Conservation (phyloP, 176 grass and related monocot species). For the Oryza australiensis region DNA sequence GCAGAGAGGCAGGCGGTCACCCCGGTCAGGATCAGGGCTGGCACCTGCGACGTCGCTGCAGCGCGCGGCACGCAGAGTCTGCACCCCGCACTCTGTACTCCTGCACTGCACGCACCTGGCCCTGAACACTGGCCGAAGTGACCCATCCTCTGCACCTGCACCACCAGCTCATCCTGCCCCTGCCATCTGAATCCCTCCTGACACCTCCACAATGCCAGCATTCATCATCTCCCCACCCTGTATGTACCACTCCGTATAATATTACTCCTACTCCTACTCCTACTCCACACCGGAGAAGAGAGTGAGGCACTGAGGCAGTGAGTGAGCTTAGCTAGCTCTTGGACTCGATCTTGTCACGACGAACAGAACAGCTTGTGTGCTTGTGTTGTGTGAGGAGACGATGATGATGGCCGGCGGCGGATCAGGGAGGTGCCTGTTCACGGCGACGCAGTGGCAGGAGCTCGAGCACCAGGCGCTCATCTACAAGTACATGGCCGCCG, state of each 20-base stretch:
- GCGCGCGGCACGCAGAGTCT: conserved; percentile 46
- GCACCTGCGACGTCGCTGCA: conserved; percentile 30
- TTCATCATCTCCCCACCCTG: neutral
- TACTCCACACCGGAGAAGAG: neutral
- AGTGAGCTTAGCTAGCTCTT: too few species aligned
- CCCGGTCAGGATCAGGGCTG: neutral
- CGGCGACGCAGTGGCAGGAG: conserved; percentile 91
- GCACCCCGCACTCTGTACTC: conserved; percentile 49
- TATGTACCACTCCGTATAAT: neutral
- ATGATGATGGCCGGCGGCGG: conserved; percentile 58
- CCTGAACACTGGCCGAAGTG: conserved; percentile 69
- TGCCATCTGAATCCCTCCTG: neutral
- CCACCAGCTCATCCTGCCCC: conserved; percentile 30
- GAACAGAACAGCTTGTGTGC: neutral
- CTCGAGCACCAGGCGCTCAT: conserved; percentile 94
- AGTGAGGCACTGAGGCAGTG: too few species aligned
- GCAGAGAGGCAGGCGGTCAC: conserved; percentile 7
- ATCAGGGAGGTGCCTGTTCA: conserved; percentile 58
- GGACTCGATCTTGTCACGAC: too few species aligned
- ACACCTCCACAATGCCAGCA: neutral
- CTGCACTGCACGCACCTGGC: conserved; percentile 25
- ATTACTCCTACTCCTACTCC: too few species aligned
- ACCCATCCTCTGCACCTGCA: conserved; percentile 64
- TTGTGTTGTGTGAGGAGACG: neutral
- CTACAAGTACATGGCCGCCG: conserved; percentile 90